Base-by-base conservation (phyloP, 306 rosid species). In the Clitoria ternatea region DNA sequence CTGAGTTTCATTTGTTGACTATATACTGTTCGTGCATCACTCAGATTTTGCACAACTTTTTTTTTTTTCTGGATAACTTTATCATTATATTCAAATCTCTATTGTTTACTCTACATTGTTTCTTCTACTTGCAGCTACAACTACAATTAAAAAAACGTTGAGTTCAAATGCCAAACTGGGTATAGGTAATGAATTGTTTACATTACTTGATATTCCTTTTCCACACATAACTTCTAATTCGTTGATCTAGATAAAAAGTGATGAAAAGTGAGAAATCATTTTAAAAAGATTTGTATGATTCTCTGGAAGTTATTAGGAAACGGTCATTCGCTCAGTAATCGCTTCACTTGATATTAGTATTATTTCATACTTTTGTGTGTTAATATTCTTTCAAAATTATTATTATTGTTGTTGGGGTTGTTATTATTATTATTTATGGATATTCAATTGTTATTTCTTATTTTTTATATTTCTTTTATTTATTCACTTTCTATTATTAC, bases 131-230 rank as follows among this genome's bases (percentile, higher is more conserved):
- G 35, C 53, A 6, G 35, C 56, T 64, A 53, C 0, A 9, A 0
- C n/a, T n/a, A n/a, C n/a, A n/a, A n/a, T 2, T 1, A 11, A 42
- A 29, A 2, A n/a, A 19, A 7, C 54, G 7, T 37, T 7, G 66
- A 48, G 6, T 30, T 3, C 0, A 29, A 59, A 32, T 4, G 29
- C 1, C 9, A 73, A 30, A 60, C 43, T 66, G 71, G 53, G 22
- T 22, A 10, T 79, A 49, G 79, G 83, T 79, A 79, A 79, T 50
- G 26, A 20, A 57, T 27, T 12, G 3, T 26, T 73, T 39, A 47
- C 82, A 47, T 26, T 13, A 56, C 49, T 78, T 23, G 60, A n/a
- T 44, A 55, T 66, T 66, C n/a, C 42, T 43, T 66, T 45, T 53
- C 43, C 20, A 27, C 44, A 23, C 6, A 10, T 5, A 12, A 37